phyloP scores from a whole-genome alignment of 2,329 filamentous ascomycete species.

The Pseudogymnoascus sp. region DNA sequence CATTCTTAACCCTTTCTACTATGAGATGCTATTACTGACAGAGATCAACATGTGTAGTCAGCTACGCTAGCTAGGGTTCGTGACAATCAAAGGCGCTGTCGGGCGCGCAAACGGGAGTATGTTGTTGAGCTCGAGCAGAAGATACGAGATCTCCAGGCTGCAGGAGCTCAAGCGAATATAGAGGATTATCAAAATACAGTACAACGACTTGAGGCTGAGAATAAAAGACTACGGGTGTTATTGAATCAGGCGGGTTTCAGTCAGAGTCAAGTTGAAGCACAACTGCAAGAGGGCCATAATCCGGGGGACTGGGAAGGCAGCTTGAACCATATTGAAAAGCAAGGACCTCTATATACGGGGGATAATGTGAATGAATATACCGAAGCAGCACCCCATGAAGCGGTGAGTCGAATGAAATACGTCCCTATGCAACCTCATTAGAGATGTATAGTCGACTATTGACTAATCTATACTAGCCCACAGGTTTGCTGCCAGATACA shows the following conservation, averaged over 20 bases:
- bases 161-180: neutral
- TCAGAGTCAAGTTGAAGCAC: neutral
- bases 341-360: neutral
- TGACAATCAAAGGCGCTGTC: constrained; percentile 10
- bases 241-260: neutral
- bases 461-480: neutral
- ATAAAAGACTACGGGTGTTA: neutral
- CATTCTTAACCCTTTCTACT: neutral
- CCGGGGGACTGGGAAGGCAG: neutral
- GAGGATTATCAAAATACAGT: neutral
- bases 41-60: neutral
- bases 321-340: neutral
- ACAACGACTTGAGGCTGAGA: neutral
- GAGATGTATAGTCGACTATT: neutral
- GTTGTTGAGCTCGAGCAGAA: constrained; percentile 35
- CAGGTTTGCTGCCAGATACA: neutral
- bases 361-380: neutral
- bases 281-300: neutral
- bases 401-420: neutral
- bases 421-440: neutral
- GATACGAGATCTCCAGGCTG: constrained; percentile 16
- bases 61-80: constrained; percentile 1
- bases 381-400: neutral
- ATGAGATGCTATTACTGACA: neutral
- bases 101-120: constrained; percentile 1